These are phyloP conservation scores for Naganishia friedmannii DNA, from an alignment of 768 basidiomycete species.

Conservation along the genomic window DNA sequence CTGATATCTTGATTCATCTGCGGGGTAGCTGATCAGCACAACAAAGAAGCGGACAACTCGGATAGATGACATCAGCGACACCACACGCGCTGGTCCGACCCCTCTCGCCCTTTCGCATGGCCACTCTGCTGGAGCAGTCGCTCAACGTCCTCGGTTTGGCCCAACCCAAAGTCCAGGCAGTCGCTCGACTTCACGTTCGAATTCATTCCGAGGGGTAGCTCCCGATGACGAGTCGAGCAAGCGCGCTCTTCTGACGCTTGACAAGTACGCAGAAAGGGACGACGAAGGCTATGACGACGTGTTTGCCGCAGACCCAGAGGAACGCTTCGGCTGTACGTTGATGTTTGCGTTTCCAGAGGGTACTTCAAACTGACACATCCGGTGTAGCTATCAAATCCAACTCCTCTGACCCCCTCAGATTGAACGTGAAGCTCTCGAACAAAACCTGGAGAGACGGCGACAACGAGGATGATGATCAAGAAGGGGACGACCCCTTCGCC, in stretches of 20 bases:
- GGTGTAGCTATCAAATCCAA: conserved; percentile 28
- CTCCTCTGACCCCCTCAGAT: conserved; percentile 64
- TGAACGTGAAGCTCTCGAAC: conserved; percentile 81
- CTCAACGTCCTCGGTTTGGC: background rate
- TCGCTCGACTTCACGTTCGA: conserved; percentile 35
- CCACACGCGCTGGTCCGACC: background rate
- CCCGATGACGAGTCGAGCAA: conserved; percentile 19
- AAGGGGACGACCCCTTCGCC: conserved; percentile 73
- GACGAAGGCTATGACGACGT: conserved; percentile 94
- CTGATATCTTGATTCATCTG: background rate
- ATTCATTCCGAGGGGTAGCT: conserved; percentile 29
- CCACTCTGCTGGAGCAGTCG: background rate
- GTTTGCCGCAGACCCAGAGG: conserved; percentile 56
- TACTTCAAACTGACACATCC: background rate
- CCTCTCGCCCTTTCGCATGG: background rate
- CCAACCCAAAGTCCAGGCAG: background rate
- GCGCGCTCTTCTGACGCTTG: conserved; percentile 50
- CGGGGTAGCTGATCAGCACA: conserved; percentile 34
- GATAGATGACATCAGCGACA: conserved; percentile 54
- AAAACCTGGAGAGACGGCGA: conserved; percentile 86
- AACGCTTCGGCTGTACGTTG: conserved; percentile 17
- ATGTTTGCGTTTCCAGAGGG: background rate
- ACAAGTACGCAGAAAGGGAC: conserved; percentile 82
- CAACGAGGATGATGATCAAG: conserved; percentile 71
- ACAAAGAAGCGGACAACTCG: conserved; percentile 52